Base-by-base conservation (phyloP, 345 rosid genomes). In the rapeseed (Brassica napus) region DNA sequence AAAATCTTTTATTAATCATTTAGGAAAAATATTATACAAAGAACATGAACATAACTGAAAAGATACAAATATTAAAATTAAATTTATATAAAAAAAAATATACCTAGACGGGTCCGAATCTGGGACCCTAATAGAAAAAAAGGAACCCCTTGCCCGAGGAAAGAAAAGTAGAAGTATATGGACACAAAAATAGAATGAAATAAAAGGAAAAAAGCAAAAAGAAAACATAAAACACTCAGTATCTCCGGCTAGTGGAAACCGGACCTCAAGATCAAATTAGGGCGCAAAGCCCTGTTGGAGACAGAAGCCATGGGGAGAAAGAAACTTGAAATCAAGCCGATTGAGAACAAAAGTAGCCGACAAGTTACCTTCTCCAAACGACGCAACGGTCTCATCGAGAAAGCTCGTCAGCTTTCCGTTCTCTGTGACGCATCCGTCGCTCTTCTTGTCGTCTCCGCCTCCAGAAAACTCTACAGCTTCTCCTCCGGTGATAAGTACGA, bases 361-460 rank as follows among this genome's bases (percentile, higher is more conserved):
- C 94, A 89, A 76, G 92, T 90, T 3, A 87, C 93, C n/a, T 92
- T 92, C 82, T 89, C 91, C 2, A 92, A 90, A 82, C 79, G 97
- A 18, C 87, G 94, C n/a, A 79, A 30, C 79, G 82, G 82, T 35
- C 79, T 90, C 83, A 82, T 88, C 76, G 91, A 92, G 79, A 92
- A 92, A 75, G 92, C 94, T 72, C 87, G 81, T 15, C 89, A 92
- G 77, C 90, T 92, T 84, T 83, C 94, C 66, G 77, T 92, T 74
- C 94, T 92, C 59, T 90, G 97, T 73, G 93, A 92, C 77, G 88
- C 82, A 8, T 74, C 82, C 67, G 75, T 79, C 12, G 83, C 83
- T 35, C 79, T 80, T 18, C 83, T 80, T 37, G 75, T 80, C 15
- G 72, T 80, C 71, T 80, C 83, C 5, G 59, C 83, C 54, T 80